Evolutionary conservation across 2,329 filamentous ascomycete genomes (phyloP), one percentile per base, ranked within the genome.

Genomic region (Fusarium transvaalense): DNA sequence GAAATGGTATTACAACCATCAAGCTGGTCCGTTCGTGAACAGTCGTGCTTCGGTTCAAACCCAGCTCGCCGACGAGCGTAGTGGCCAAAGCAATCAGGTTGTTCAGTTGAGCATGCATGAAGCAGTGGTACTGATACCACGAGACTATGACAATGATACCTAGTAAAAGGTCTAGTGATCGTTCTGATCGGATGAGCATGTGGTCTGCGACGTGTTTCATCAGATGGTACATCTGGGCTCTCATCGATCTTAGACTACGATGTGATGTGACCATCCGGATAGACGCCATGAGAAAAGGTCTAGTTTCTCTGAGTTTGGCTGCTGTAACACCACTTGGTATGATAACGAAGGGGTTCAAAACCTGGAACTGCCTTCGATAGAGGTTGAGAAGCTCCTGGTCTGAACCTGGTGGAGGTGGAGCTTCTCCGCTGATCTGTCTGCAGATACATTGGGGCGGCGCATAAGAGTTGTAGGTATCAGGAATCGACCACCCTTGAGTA

Each of bases 71-170:
- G 10, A 82, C 76, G 3, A 87, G 78, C 6, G 82, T 84, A 14
- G 79, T 74, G 2, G 85, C 82, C 21, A 88, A 67, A 10, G 82
- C 79, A 4, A 87, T 72, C 5, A 88, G 75, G 52, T 84, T 86
- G 68, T 82, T 82, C 14, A 88, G 72, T 61, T 88, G 86, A 1
- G 81, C 79, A 52, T 87, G 85, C 73, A 83, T 79, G 64, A 85
- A 80, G 66, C 84, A 86, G 69, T 87, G 85, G 51, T 86, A 83
- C 46, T 87, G 85, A 56, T 86, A 85, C 79, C 81, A 87, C 0
- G 81, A 81, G 4, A 85, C 65, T 27, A 86, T 80, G 1, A 86
- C 79, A 4, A 87, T 72, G 5, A 87, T 79, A 0, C 83, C 82
- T 56, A 83, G 78, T 0, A 87, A 73, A 4, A 86, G 71, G 58